Evolutionary conservation across 371 early-diverging fungal species (phyloP).

Genomic region (Funneliformis caledonium): DNA sequence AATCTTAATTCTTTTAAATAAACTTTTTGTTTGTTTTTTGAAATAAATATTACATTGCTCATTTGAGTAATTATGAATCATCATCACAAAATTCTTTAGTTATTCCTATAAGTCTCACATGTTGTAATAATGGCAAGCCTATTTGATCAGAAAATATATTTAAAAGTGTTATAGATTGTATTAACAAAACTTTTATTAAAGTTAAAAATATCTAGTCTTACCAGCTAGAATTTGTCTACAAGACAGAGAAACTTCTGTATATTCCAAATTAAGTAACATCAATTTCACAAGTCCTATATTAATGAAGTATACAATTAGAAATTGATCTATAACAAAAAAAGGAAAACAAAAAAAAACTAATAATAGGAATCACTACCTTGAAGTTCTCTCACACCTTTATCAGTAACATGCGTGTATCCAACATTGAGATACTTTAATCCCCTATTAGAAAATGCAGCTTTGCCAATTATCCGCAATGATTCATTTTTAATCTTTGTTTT

Average conservation of each 20-base stretch:
- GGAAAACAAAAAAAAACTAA: background rate
- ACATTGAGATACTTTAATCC: background rate
- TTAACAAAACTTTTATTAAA: background rate
- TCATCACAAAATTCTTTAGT: background rate
- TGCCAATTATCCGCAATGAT: background rate
- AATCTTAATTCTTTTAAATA: too few relatives aligned
- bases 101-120: background rate
- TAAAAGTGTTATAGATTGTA: background rate
- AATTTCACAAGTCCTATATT: background rate
- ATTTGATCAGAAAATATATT: background rate
- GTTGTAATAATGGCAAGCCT: background rate
- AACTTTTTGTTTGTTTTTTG: too few relatives aligned
- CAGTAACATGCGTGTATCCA: constrained; percentile 9
- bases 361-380: background rate
- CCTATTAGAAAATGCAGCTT: background rate
- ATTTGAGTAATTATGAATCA: background rate
- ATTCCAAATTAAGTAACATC: background rate
- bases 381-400: constrained; percentile 13
- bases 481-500: constrained; percentile 2
- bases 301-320: background rate
- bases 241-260: background rate
- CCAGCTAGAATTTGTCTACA: background rate
- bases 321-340: background rate
- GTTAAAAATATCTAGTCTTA: background rate
- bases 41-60: background rate